phyloP scores from a whole-genome alignment of 345 rosid species.

The Microcos paniculata region DNA sequence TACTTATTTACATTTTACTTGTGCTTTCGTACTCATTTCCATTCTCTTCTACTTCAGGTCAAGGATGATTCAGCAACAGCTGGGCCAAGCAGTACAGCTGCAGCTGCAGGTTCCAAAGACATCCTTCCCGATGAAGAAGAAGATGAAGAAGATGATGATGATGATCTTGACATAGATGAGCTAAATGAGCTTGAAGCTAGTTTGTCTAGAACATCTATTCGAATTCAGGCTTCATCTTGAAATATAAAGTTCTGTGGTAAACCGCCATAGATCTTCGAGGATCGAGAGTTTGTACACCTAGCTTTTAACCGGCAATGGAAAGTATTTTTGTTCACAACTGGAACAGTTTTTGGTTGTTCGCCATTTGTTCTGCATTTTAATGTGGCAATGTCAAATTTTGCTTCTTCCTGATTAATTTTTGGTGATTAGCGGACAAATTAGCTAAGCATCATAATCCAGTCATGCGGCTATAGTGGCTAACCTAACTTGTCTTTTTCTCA shows the following conservation, averaged over 20 bases:
- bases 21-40: neutral
- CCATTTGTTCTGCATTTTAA: neutral
- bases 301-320: neutral
- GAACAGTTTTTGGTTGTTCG: neutral
- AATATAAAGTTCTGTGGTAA: constrained; percentile 3
- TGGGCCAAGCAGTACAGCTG: constrained; percentile 31
- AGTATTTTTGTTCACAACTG: neutral
- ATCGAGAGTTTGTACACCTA: neutral
- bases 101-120: constrained; percentile 29
- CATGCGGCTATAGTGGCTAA: neutral
- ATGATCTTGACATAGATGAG: constrained; percentile 77
- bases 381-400: constrained; percentile 7
- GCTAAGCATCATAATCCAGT: neutral
- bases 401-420: neutral
- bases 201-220: constrained; percentile 65
- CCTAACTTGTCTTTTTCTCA: neutral
- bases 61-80: constrained; percentile 23
- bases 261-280: neutral
- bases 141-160: constrained; percentile 16
- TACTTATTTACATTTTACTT: neutral
- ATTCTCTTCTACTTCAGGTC: constrained; percentile 25
- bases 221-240: constrained; percentile 38
- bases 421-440: neutral
- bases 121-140: neutral
- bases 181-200: constrained; percentile 80